Base-by-base conservation (phyloP, 2,329 filamentous ascomycete species). In the Fusarium pseudonygamai region DNA sequence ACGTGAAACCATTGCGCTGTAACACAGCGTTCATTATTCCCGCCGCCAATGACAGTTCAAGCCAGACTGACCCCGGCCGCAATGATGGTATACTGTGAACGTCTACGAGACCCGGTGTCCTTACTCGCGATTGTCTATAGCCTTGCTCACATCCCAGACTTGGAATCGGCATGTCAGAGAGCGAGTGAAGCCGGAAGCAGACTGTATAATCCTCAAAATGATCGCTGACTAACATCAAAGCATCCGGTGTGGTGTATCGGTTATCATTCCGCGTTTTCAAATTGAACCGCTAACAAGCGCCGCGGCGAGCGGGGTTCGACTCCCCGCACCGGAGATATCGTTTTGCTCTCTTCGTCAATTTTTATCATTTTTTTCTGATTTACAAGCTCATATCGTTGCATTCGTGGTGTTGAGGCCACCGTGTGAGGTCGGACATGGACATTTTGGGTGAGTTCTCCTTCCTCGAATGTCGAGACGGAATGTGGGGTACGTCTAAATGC, bases 211-310 rank as follows among this genome's bases (percentile, higher is more conserved):
- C 1, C 2, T 0, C 2, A 32, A 56, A 8, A 6, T 2, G 0
- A 11, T 3, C 1, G n/a, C 24, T 36, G 8, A 22, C 22, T 18
- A 45, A 6, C 50, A 59, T 69, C 58, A 8, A 57, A 64, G 18
- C 24, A 46, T 69, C 67, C 67, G 67, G 50, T 69, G 50, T 69
- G 65, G 66, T 69, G 66, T 69, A 69, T 69, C 66, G 66, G 64
- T 69, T 69, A 69, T 55, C 66, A 69, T 69, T 58, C 49, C 67
- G 67, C 67, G 67, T 69, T 69, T 69, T 69, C 67, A 69, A 37
- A 36, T 50, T 34, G 47, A 18, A 5, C 46, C n/a, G 46, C 15
- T 11, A 14, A 30, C 5, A 46, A 16, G 14, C 16, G 15, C 64
- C 66, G 66, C 66, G 66, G 49, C 57, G 66, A 69, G 64, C 34